Percentiles rank a stretch among this genome's conserved stretches.
Conservation (phyloP, 345 rosid genomes). For the Populus pruinosa region DNA sequence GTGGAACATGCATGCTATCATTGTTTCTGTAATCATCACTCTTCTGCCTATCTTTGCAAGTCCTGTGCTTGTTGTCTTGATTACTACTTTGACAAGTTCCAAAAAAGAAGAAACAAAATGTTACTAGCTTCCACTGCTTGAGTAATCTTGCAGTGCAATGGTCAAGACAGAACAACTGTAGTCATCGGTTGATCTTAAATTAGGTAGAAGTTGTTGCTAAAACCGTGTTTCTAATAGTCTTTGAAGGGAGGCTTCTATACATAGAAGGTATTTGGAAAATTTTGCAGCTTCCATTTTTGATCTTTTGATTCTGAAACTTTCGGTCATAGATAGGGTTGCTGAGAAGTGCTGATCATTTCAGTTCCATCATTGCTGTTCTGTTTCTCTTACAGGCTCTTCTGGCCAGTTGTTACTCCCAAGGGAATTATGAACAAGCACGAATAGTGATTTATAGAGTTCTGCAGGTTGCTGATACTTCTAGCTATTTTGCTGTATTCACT, state of each 20-base stretch:
- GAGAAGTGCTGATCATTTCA: neutral
- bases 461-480: constrained; percentile 41
- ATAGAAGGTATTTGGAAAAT: neutral
- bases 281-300: neutral
- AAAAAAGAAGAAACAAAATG: neutral
- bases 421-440: constrained; percentile 65
- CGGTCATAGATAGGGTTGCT: neutral
- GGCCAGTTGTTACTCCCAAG: constrained; percentile 69
- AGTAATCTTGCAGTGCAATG: neutral
- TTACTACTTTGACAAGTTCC: neutral
- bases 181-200: neutral
- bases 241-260: neutral
- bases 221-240: neutral
- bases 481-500: constrained; percentile 9
- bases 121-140: neutral
- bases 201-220: neutral
- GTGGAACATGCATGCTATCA: neutral
- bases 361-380: neutral
- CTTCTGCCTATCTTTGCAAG: neutral
- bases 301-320: neutral
- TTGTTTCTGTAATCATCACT: neutral
- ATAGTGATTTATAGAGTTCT: constrained; percentile 57
- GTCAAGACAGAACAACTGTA: neutral
- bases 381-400: constrained; percentile 69
- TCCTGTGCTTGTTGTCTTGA: neutral